Percentiles rank a stretch among this genome's conserved stretches.
phyloP scores from a whole-genome alignment of 768 basidiomycete species.

The Trametes cubensis region DNA sequence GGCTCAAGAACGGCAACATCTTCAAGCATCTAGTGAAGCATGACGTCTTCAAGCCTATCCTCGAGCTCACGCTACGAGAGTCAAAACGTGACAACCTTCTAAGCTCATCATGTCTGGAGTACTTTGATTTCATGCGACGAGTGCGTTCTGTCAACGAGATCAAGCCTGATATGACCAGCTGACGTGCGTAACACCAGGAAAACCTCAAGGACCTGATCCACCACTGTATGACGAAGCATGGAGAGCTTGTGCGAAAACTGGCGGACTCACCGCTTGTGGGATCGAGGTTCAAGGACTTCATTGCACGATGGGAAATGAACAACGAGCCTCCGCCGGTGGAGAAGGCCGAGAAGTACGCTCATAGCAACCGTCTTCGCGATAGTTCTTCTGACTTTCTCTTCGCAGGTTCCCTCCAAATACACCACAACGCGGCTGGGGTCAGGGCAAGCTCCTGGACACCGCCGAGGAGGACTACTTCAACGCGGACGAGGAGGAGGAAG shows the following conservation, averaged over 20 bases:
- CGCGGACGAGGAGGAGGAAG: conserved; percentile 75
- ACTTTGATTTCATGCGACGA: conserved; percentile 88
- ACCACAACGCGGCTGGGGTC: conserved; percentile 34
- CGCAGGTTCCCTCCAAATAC: conserved; percentile 21
- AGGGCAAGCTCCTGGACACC: conserved; percentile 57
- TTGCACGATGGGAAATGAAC: conserved; percentile 90
- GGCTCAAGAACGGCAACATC: conserved; percentile 78
- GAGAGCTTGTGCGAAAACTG: conserved; percentile 64
- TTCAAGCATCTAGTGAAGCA: conserved; percentile 78
- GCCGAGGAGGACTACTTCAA: conserved; percentile 97
- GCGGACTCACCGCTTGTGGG: conserved; percentile 62
- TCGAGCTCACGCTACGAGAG: conserved; percentile 83
- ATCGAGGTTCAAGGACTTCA: conserved; percentile 70
- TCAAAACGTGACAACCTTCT: conserved; percentile 88
- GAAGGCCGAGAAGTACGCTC: conserved; percentile 54
- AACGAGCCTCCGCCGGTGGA: conserved; percentile 70
- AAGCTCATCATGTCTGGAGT: conserved; percentile 93
- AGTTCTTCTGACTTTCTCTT: not conserved
- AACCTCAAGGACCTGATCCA: conserved; percentile 86
- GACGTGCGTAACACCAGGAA: conserved; percentile 52
- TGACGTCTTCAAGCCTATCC: conserved; percentile 79
- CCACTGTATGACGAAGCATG: conserved; percentile 80
- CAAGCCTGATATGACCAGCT: not conserved
- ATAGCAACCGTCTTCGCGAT: not conserved
- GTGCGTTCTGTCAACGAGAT: conserved; percentile 41